phyloP scores from a whole-genome alignment of 1,139 yeast genomes.

The Scheffersomyces cryptocercus region DNA sequence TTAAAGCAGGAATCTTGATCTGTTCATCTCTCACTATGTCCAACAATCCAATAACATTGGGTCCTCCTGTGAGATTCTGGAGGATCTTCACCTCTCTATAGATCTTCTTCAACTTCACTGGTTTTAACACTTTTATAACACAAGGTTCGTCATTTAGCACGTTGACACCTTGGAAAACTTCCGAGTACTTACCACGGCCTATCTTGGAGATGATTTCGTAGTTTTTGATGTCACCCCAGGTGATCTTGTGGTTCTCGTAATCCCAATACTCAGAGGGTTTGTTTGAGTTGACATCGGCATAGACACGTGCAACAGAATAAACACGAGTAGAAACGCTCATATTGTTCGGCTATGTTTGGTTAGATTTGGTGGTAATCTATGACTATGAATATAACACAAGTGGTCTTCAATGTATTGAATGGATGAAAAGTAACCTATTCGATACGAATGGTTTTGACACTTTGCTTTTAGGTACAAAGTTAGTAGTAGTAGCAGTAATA shows the following conservation, averaged over 20 bases:
- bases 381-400: no score
- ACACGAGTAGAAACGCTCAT: conserved; percentile 37
- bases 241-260: conserved; percentile 70
- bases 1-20: conserved; percentile 71
- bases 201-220: conserved; percentile 91
- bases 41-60: conserved; percentile 64
- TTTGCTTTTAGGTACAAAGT: no score
- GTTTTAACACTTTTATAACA: conserved; percentile 75
- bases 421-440: no score
- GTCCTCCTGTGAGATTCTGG: conserved; percentile 75
- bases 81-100: conserved; percentile 75
- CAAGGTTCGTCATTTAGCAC: conserved; percentile 50
- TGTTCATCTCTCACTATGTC: conserved; percentile 79
- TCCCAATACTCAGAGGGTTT: conserved; percentile 94
- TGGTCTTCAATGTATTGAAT: no score
- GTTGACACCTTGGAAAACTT: conserved; percentile 79
- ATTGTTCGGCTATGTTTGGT: not conserved
- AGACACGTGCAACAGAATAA: conserved; percentile 81
- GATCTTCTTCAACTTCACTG: conserved; percentile 78
- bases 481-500: no score
- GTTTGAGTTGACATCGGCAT: conserved; percentile 78
- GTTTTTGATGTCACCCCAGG: conserved; percentile 73
- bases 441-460: no score
- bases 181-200: conserved; percentile 97
- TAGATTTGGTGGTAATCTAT: no score